Percentiles rank a stretch among this genome's conserved stretches.
phyloP scores from a whole-genome alignment of 345 rosid genomes.

The Euphorbia peplus region DNA sequence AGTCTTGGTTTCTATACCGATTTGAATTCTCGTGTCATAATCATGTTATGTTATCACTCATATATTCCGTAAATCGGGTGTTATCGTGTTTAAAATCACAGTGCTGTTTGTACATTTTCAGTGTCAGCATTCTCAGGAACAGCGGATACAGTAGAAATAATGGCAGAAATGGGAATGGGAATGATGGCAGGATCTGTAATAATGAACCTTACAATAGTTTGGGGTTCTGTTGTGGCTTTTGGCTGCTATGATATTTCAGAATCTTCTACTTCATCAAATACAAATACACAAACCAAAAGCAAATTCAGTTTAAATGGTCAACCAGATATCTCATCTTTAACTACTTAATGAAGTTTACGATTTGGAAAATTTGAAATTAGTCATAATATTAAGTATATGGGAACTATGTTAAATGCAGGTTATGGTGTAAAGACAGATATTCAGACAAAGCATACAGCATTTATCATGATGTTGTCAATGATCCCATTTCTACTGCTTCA shows the following conservation, averaged over 20 bases:
- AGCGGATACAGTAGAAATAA: slow-evolving; percentile 23
- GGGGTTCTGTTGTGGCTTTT: slow-evolving; percentile 44
- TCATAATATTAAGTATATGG: too few relatives aligned
- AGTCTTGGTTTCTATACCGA: too few relatives aligned
- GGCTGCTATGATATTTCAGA: slow-evolving; percentile 40
- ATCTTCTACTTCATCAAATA: background rate
- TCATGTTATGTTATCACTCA: too few relatives aligned
- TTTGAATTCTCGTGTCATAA: too few relatives aligned
- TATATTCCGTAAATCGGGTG: too few relatives aligned
- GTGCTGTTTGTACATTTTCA: slow-evolving; percentile 13
- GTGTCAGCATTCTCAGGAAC: slow-evolving; percentile 30
- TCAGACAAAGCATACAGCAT: slow-evolving; percentile 34
- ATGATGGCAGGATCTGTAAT: slow-evolving; percentile 50
- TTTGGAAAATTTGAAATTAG: too few relatives aligned
- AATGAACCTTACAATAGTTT: slow-evolving; percentile 38
- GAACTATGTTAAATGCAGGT: too few relatives aligned
- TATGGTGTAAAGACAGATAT: slow-evolving; percentile 43
- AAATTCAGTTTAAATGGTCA: slow-evolving; percentile 36
- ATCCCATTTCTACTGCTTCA: slow-evolving; percentile 44
- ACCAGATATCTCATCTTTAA: background rate
- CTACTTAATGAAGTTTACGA: too few relatives aligned
- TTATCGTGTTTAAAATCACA: too few relatives aligned
- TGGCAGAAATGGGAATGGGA: slow-evolving; percentile 38
- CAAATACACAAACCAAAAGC: slow-evolving; percentile 8
- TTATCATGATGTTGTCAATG: slow-evolving; percentile 36